Percentiles rank a stretch among this genome's conserved stretches.
Conservation (phyloP, 163 green algal species). For the Trebouxia gelatinosa region DNA sequence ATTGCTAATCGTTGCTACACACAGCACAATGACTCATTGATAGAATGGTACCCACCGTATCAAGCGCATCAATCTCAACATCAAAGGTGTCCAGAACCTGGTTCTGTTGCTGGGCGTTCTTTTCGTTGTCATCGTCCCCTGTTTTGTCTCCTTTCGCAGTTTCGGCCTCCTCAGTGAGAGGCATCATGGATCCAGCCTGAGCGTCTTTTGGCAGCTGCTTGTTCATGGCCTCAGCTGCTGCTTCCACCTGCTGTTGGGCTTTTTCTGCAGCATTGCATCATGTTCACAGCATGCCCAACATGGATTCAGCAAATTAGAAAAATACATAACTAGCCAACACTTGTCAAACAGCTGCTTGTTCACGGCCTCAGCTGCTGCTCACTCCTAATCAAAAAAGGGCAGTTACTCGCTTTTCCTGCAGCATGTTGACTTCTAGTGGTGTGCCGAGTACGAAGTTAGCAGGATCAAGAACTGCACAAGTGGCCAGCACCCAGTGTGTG, state of each 20-base stretch:
- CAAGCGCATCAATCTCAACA: constrained; percentile 6
- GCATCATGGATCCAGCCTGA: constrained; percentile 15
- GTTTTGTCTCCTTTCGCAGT: too few relatives aligned
- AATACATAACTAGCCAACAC: neutral
- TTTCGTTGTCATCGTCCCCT: neutral
- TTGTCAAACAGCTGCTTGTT: neutral
- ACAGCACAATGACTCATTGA: too few relatives aligned
- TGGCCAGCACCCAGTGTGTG: too few relatives aligned
- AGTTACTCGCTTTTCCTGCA: neutral
- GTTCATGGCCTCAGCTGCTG: constrained; percentile 6
- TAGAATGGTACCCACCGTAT: neutral
- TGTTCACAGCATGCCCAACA: too few relatives aligned
- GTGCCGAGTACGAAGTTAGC: too few relatives aligned
- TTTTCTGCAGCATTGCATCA: too few relatives aligned
- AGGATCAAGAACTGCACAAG: too few relatives aligned
- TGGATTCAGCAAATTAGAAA: too few relatives aligned
- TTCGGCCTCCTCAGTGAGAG: constrained; percentile 8
- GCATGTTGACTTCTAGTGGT: neutral
- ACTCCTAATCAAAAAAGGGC: neutral
- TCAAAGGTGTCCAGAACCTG: constrained; percentile 11
- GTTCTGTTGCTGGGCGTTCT: neutral
- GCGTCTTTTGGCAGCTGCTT: constrained; percentile 17
- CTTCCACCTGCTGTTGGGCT: neutral
- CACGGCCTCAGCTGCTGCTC: neutral
- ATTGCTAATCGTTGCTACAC: too few relatives aligned